Percentiles rank a stretch among this genome's conserved stretches.
These are phyloP conservation scores for Catharanthus roseus DNA, from an alignment of 257 asterid genomes.

Conservation along the genomic window DNA sequence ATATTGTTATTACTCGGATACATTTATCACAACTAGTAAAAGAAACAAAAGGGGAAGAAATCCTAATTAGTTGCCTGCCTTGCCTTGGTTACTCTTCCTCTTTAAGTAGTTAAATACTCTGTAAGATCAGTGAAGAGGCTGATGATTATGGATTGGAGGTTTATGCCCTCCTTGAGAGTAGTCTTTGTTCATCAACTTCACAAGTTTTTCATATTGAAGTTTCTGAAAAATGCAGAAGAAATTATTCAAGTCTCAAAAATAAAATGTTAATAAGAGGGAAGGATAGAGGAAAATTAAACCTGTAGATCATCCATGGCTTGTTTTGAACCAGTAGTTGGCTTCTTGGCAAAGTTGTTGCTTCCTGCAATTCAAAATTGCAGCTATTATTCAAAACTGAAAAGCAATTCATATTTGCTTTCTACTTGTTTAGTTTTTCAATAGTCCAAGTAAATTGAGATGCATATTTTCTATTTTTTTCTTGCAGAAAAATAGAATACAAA, in stretches of 20 bases:
- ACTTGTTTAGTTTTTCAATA: background rate
- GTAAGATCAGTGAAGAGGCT: too few species aligned
- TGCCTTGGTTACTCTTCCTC: too few species aligned
- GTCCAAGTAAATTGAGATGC: background rate
- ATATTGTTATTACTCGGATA: background rate
- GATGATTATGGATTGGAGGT: slow-evolving; percentile 20
- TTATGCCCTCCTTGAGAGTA: slow-evolving; percentile 12
- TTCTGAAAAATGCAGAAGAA: background rate
- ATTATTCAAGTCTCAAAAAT: too few species aligned
- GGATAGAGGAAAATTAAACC: slow-evolving; percentile 14
- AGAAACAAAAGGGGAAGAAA: background rate
- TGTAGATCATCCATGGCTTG: slow-evolving; percentile 4
- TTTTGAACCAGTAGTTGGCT: background rate
- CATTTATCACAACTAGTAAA: background rate
- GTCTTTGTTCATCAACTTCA: slow-evolving; percentile 18
- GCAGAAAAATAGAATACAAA: background rate
- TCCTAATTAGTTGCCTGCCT: background rate
- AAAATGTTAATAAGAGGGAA: background rate
- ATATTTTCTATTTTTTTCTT: background rate
- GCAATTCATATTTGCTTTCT: background rate
- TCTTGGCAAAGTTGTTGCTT: background rate
- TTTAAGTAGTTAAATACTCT: too few species aligned
- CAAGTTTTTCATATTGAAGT: slow-evolving; percentile 12
- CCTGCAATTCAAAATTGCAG: slow-evolving; percentile 21
- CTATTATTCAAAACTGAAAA: background rate